Base-by-base conservation (phyloP, 1,139 yeast genomes). In the Hansenula lynferdii region DNA sequence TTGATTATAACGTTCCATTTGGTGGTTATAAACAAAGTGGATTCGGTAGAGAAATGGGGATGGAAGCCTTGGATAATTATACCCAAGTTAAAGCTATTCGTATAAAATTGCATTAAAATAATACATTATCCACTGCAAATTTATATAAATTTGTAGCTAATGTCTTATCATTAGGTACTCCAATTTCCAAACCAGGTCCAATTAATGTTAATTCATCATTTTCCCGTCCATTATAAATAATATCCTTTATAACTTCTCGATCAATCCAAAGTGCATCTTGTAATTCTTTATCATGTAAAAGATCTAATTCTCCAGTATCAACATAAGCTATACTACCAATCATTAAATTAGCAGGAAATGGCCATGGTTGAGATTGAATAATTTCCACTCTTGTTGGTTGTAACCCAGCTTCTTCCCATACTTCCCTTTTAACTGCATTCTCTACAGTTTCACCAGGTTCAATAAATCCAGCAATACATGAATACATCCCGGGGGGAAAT, bases 331-430 rank as follows among this genome's bases (percentile, higher is more conserved):
- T 62, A 60, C 97, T 89, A 8, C 97, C 97, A 50, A 92, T 71
- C 97, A 90, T 90, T 50, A 90, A 65, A 57, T 84, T 87, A 1
- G 85, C 86, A 1, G 97, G 97, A 62, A 78, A 90, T 19, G 97
- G 98, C 97, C 97, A 89, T 8, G 97, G 96, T 61, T 89, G 97
- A 6, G 92, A 77, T 55, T 78, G 69, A 24, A 82, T 68, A 36
- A 89, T 70, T 34, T 67, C 58, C 20, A 89, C 83, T 27, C 71
- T 65, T 2, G 34, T 68, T 38, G 84, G 79, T 24, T 62, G 67
- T 23, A 89, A 82, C 2, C 98, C 98, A 3, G 96, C 78, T 61
- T 90, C 98, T 59, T 90, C 98, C 89, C 95, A 89, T 24, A 86
- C 84, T 57, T 90, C 98, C 42, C 98, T 69, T 35, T 80, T 72